Percentiles rank a stretch among this genome's conserved stretches.
Conservation (phyloP, 1,139 yeast genomes). For the Spathaspora sp. region DNA sequence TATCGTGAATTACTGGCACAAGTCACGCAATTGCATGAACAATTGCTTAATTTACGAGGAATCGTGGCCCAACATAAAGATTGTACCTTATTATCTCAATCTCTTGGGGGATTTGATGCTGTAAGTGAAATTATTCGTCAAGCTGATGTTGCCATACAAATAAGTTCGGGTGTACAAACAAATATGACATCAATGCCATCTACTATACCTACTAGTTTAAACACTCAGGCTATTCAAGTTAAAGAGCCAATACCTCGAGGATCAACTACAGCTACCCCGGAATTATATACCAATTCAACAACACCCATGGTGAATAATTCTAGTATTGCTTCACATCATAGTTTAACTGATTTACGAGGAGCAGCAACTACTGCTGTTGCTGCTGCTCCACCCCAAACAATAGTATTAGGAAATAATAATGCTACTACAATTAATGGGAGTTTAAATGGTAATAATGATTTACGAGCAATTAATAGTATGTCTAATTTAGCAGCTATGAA, state of each 20-base stretch:
- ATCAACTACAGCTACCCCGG: neutral
- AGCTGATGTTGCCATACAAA: slow-evolving; percentile 27
- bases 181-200: slow-evolving; percentile 19
- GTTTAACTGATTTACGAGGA: slow-evolving; percentile 31
- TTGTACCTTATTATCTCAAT: slow-evolving; percentile 33
- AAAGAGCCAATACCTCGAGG: neutral
- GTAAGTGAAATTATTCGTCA: slow-evolving; percentile 33
- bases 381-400: slow-evolving; percentile 23
- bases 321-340: slow-evolving; percentile 18
- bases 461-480: slow-evolving; percentile 40
- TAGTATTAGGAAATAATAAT: slow-evolving; percentile 1
- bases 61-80: slow-evolving; percentile 39
- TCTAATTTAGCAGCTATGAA: slow-evolving; percentile 25
- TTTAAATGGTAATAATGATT: slow-evolving; percentile 15
- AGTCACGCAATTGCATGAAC: slow-evolving; percentile 57
- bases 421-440: slow-evolving; percentile 2
- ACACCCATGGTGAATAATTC: neutral
- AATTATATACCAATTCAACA: neutral
- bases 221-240: slow-evolving; percentile 1
- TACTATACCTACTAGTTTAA: slow-evolving; percentile 20
- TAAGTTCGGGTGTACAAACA: slow-evolving; percentile 17
- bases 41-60: slow-evolving; percentile 51
- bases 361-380: slow-evolving; percentile 25
- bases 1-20: slow-evolving; percentile 67
- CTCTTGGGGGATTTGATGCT: slow-evolving; percentile 40